Percentiles rank a stretch among this genome's conserved stretches.
phyloP scores from a whole-genome alignment of 1,139 yeast species.

The Sugiyamaella paludigena region DNA sequence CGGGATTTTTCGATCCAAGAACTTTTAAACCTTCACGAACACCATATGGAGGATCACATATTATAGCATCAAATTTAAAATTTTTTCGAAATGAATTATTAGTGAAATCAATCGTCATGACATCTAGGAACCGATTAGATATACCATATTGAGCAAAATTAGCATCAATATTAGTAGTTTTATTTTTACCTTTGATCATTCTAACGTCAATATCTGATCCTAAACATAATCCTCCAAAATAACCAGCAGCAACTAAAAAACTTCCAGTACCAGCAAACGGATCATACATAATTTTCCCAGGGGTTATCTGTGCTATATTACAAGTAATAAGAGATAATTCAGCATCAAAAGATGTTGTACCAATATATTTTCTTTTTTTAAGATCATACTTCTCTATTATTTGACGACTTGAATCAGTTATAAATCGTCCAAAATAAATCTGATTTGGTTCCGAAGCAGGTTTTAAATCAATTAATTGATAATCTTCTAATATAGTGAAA shows the following conservation, averaged over 20 bases:
- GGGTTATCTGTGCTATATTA: slow-evolving; percentile 73
- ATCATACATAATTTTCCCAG: slow-evolving; percentile 73
- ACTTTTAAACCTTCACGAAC: slow-evolving; percentile 94
- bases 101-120: slow-evolving; percentile 90
- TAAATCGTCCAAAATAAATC: slow-evolving; percentile 74
- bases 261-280: slow-evolving; percentile 98
- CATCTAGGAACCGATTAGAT: slow-evolving; percentile 60
- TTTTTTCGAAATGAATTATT: slow-evolving; percentile 72
- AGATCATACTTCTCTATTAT: slow-evolving; percentile 77
- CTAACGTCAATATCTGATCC: slow-evolving; percentile 94
- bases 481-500: slow-evolving; percentile 75
- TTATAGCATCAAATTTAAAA: slow-evolving; percentile 69
- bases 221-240: slow-evolving; percentile 74
- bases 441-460: slow-evolving; percentile 46
- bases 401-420: slow-evolving; percentile 65
- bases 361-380: slow-evolving; percentile 80
- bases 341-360: slow-evolving; percentile 96
- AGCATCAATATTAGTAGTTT: slow-evolving; percentile 45
- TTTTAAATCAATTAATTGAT: slow-evolving; percentile 46
- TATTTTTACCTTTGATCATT: slow-evolving; percentile 66
- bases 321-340: slow-evolving; percentile 70
- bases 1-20: slow-evolving; percentile 75
- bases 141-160: slow-evolving; percentile 79
- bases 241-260: slow-evolving; percentile 83
- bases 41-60: slow-evolving; percentile 98